Evolutionary conservation across 352 stramenopile genomes (phyloP).

Genomic region (Thraustotheca clavata): DNA sequence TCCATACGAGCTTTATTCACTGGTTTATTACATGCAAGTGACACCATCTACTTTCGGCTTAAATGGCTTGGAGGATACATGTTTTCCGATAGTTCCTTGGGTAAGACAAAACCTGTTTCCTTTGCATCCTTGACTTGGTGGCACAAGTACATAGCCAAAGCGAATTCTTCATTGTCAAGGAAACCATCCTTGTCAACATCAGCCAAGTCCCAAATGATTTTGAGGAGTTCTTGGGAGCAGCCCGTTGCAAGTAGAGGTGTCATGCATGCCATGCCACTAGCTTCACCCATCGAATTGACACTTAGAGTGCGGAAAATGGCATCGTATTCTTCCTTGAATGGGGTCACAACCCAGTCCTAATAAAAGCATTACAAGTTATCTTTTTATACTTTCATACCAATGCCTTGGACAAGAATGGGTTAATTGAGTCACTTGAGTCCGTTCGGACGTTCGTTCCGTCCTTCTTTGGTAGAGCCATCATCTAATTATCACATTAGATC

Average conservation of each 20-base stretch:
- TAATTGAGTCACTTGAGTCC: conserved; percentile 11
- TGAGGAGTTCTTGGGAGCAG: conserved; percentile 61
- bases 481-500: conserved; percentile 21
- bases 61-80: conserved; percentile 45
- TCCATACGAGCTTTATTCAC: too few relatives aligned
- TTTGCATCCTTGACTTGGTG: conserved; percentile 38
- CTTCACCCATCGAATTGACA: conserved; percentile 43
- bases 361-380: not conserved
- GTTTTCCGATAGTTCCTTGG: conserved; percentile 38
- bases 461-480: conserved; percentile 59
- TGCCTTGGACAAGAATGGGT: conserved; percentile 19
- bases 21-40: not conserved
- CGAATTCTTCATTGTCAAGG: conserved; percentile 86
- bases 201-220: conserved; percentile 84
- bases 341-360: conserved; percentile 54
- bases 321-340: conserved; percentile 73
- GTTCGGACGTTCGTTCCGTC: conserved; percentile 8
- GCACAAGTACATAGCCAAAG: conserved; percentile 86
- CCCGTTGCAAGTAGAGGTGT: conserved; percentile 55
- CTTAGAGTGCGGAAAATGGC: conserved; percentile 69
- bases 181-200: conserved; percentile 85
- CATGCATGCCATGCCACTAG: conserved; percentile 65
- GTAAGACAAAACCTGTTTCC: conserved; percentile 49
- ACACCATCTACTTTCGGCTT: not conserved
- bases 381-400: conserved; percentile 3